phyloP scores from a whole-genome alignment of 2,329 filamentous ascomycete genomes.

The Penicillium sp. region DNA sequence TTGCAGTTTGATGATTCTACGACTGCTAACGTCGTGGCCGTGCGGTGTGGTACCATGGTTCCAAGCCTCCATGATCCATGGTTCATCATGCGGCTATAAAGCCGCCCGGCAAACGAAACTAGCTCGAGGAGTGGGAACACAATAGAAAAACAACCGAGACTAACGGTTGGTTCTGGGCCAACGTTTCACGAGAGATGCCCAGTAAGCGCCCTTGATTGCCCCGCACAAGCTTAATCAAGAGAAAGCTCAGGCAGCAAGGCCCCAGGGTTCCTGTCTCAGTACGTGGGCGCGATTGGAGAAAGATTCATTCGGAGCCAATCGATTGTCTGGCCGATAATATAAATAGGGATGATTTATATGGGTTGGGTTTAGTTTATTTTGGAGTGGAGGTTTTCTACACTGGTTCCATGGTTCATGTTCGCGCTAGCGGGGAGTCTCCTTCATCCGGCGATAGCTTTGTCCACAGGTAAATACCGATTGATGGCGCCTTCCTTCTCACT shows the following conservation, averaged over 20 bases:
- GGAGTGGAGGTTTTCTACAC: neutral
- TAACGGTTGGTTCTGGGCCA: neutral
- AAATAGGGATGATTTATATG: neutral
- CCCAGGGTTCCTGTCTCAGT: neutral
- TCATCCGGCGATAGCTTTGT: neutral
- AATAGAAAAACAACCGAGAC: neutral
- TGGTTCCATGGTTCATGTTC: neutral
- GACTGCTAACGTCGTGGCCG: neutral
- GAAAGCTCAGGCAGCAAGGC: conserved; percentile 5
- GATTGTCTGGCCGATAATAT: conserved; percentile 5
- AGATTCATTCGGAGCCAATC: conserved; percentile 28
- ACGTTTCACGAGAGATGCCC: neutral
- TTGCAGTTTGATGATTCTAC: conserved; percentile 24
- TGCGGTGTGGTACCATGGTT: conserved; percentile 11
- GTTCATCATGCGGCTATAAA: conserved; percentile 25
- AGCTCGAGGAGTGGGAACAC: neutral
- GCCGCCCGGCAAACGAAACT: conserved; percentile 10
- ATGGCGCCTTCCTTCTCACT: no score
- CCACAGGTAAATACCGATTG: neutral
- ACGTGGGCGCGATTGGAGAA: conserved; percentile 13
- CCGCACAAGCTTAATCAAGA: conserved; percentile 13
- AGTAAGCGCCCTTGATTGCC: conserved; percentile 7
- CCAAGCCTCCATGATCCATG: conserved; percentile 19
- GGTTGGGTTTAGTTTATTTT: neutral
- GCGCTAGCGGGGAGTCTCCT: neutral